A percentile compares a stretch with the other conserved stretches of the same genome.
Conservation (phyloP, 1,139 yeast genomes). For the Taphrina sp. region DNA sequence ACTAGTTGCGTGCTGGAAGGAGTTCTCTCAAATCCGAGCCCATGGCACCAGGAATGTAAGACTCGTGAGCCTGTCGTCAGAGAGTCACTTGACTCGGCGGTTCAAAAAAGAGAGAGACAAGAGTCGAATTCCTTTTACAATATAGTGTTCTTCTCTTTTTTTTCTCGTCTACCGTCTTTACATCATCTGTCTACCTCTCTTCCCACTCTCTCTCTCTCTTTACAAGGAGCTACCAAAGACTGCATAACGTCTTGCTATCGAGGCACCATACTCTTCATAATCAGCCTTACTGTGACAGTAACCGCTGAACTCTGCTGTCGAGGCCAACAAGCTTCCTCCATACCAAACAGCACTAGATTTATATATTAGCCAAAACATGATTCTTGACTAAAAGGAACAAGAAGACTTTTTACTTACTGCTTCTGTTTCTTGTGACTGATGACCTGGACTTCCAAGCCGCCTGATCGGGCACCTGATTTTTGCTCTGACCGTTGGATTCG, state of each 20-base stretch:
- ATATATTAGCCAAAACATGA: too few species aligned
- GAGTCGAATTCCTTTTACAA: too few species aligned
- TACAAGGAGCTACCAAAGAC: constrained; percentile 32
- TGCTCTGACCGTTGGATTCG: constrained; percentile 80
- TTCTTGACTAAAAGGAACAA: too few species aligned
- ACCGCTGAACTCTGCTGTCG: constrained; percentile 90
- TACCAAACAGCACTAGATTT: constrained; percentile 99
- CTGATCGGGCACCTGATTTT: constrained; percentile 71
- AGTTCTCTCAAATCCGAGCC: constrained; percentile 21
- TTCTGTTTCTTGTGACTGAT: constrained; percentile 96
- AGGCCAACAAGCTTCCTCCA: constrained; percentile 96
- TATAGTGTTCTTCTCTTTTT: too few species aligned
- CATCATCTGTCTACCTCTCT: too few species aligned
- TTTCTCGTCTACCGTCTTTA: too few species aligned
- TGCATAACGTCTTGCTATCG: constrained; percentile 66
- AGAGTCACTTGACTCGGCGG: too few species aligned
- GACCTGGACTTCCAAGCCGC: constrained; percentile 96
- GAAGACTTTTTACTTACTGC: too few species aligned
- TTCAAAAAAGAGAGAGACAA: too few species aligned
- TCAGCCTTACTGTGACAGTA: constrained; percentile 96
- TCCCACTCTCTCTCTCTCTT: too few species aligned
- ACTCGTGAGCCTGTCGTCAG: too few species aligned
- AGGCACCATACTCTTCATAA: constrained; percentile 97
- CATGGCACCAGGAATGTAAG: constrained; percentile 18
- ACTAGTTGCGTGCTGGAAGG: constrained; percentile 22